A percentile compares a stretch with the other conserved stretches of the same genome.
These are phyloP conservation scores for Didymella lethalis DNA, from an alignment of 2,329 filamentous ascomycete species.

Conservation along the genomic window DNA sequence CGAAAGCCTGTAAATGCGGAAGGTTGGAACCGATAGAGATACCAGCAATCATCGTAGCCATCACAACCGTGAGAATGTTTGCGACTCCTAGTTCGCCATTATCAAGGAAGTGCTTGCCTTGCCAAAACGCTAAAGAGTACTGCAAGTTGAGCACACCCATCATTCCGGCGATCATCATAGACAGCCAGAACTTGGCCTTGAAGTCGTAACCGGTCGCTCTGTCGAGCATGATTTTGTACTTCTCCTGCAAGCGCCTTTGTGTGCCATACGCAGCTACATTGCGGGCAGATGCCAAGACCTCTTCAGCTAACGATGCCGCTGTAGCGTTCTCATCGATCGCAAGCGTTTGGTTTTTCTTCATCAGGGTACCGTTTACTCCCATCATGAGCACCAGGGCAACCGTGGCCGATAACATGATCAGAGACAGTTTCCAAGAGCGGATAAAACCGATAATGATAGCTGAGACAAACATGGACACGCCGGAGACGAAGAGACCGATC, in stretches of 20 bases:
- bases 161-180: slow-evolving; percentile 82
- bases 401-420: slow-evolving; percentile 84
- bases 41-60: slow-evolving; percentile 91
- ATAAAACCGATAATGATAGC: slow-evolving; percentile 93
- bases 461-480: slow-evolving; percentile 69
- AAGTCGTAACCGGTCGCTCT: slow-evolving; percentile 79
- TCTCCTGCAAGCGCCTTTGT: slow-evolving; percentile 85
- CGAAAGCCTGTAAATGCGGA: slow-evolving; percentile 87
- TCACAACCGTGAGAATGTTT: slow-evolving; percentile 81
- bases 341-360: slow-evolving; percentile 77
- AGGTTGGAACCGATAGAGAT: slow-evolving; percentile 77
- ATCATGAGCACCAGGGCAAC: slow-evolving; percentile 80
- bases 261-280: slow-evolving; percentile 94
- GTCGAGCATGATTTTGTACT: slow-evolving; percentile 79
- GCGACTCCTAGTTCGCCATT: slow-evolving; percentile 67
- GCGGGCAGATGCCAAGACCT: slow-evolving; percentile 91
- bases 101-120: slow-evolving; percentile 64
- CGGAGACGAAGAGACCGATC: slow-evolving; percentile 46
- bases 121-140: slow-evolving; percentile 57
- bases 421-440: slow-evolving; percentile 89
- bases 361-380: slow-evolving; percentile 74
- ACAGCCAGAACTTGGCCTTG: slow-evolving; percentile 75
- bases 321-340: slow-evolving; percentile 81
- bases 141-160: slow-evolving; percentile 86
- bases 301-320: slow-evolving; percentile 88